These are phyloP conservation scores for Kodamaea ohmeri DNA, from an alignment of 1,139 yeast genomes.

Conservation along the genomic window DNA sequence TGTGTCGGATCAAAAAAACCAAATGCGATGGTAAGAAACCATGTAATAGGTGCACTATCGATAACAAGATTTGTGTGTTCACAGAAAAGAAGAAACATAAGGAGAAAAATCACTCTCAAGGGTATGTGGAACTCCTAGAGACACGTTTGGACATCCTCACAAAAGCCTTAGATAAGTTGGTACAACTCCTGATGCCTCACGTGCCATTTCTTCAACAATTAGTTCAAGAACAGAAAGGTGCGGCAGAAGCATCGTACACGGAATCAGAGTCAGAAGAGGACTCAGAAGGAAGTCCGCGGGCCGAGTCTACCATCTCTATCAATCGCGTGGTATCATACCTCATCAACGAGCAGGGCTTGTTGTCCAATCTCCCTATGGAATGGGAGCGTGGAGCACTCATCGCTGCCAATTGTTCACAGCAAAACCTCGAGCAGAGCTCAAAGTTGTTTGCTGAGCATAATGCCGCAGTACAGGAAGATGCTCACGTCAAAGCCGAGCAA, in stretches of 20 bases:
- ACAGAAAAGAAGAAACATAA: slow-evolving; percentile 62
- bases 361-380: slow-evolving; percentile 39
- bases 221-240: slow-evolving; percentile 11
- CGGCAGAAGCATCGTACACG: slow-evolving; percentile 3
- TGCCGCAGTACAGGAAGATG: slow-evolving; percentile 4
- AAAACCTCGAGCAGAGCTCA: slow-evolving; percentile 25
- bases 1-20: slow-evolving; percentile 71
- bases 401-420: slow-evolving; percentile 32
- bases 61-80: slow-evolving; percentile 73
- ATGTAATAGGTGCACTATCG: slow-evolving; percentile 64
- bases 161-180: slow-evolving; percentile 47
- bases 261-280: slow-evolving; percentile 7
- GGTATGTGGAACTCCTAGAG: slow-evolving; percentile 70
- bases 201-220: slow-evolving; percentile 31
- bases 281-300: slow-evolving; percentile 5
- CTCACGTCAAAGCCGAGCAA: slow-evolving; percentile 9
- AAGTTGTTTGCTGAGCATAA: slow-evolving; percentile 36
- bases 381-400: slow-evolving; percentile 46
- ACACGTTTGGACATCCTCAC: slow-evolving; percentile 62
- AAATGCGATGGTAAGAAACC: slow-evolving; percentile 80
- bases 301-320: slow-evolving; percentile 37
- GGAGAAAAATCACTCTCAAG: slow-evolving; percentile 61
- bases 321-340: slow-evolving; percentile 48
- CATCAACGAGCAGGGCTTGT: slow-evolving; percentile 36
- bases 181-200: slow-evolving; percentile 36